Evolutionary conservation across 139 green algal species (phyloP).

Genomic region (Micractinium sp.): DNA sequence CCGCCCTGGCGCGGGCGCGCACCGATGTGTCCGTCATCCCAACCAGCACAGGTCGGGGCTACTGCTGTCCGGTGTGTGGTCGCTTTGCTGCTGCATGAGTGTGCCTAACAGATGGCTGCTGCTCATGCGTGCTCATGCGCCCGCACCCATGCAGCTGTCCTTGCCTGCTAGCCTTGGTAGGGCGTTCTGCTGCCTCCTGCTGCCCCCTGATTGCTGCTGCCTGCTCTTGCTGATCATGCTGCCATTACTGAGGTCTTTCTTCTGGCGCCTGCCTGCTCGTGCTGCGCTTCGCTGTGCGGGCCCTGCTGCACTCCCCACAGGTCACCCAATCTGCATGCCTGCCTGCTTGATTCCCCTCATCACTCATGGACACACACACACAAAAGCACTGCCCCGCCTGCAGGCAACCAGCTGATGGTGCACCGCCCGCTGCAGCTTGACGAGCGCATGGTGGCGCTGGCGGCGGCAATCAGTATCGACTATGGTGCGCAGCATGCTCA

Average conservation of each 20-base stretch:
- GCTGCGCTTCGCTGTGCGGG: not conserved
- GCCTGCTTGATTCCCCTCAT: constrained; percentile 41
- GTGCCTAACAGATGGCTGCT: too few species aligned
- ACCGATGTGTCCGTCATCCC: constrained; percentile 72
- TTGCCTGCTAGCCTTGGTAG: too few species aligned
- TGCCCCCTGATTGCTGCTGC: not conserved
- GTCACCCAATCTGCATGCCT: not conserved
- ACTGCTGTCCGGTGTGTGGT: constrained; percentile 29
- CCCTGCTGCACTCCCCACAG: not conserved
- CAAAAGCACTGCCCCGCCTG: not conserved
- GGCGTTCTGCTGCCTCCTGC: not conserved
- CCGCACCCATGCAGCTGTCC: too few species aligned
- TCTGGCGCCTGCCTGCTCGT: not conserved
- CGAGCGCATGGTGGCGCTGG: constrained; percentile 83
- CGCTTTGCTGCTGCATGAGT: not conserved
- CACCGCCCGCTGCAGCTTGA: constrained; percentile 47
- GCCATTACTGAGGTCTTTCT: too few species aligned
- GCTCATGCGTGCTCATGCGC: too few species aligned
- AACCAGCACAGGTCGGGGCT: constrained; percentile 72
- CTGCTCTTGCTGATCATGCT: not conserved
- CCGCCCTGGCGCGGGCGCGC: constrained; percentile 57
- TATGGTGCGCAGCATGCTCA: constrained; percentile 35
- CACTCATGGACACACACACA: not conserved
- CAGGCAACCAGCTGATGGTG: constrained; percentile 79
- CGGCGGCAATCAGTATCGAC: constrained; percentile 76